Evolutionary conservation across 352 stramenopile species (phyloP), one percentile per base, ranked within the genome.

Genomic region (Globisporangium abappressorium): DNA sequence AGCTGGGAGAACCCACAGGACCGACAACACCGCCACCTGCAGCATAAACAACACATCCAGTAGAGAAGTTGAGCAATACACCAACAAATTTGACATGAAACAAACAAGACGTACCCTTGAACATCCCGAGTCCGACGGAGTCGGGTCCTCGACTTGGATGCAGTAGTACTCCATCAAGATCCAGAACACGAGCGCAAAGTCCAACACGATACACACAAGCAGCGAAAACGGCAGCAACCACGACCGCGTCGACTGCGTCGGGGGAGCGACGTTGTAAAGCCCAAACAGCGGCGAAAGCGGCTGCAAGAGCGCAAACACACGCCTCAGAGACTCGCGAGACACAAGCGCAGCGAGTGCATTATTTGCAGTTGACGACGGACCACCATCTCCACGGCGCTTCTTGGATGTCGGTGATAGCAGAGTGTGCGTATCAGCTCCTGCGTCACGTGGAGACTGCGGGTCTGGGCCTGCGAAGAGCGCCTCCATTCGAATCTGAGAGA

Each of bases 151-250:
- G 47, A 95, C 79, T 91, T 95, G 88, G 59, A 95, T 77, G 72
- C 88, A 95, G 72, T 91, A 94, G 58, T 87, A 95, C 72, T 95
- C 83, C 66, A 94, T 85, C 43, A 93, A 64, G 46, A 93, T 81
- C 81, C 80, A 92, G 66, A 94, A 90, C 12, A 79, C 76, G 60
- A 88, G 70, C 15, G 81, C 75, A 64, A 85, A 79, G 58, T 95
- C 88, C 18, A 75, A 67, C 26, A 91, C 74, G n/a, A 95, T 57
- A 6, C 94, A 70, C 33, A 85, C n/a, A 0, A 95, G 72, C 70
- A 93, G 73, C 43, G 64, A 57, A 20, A 85, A 61, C 8, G 84
- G 74, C 14, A 92, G 68, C 18, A 85, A 0, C 70, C 82, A 87
- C 20, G 70, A 57, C 22, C 43, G 71, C 36, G 54, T 26, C 20